Evolutionary conservation across 129 eudicot genomes (phyloP), one percentile per base, ranked within the genome.

Genomic region (Apium graveolens): DNA sequence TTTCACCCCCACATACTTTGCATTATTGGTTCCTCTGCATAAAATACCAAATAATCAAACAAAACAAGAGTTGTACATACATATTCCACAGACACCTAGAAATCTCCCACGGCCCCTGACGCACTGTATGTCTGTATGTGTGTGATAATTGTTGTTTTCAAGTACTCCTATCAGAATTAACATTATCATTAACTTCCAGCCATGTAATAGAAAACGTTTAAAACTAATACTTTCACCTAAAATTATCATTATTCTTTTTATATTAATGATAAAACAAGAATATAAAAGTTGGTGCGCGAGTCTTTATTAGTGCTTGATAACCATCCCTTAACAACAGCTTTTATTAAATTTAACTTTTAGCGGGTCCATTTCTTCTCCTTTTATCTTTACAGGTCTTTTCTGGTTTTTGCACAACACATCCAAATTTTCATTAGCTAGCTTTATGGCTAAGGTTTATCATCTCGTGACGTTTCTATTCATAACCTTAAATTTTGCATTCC

Each of bases 371-470:
- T 11, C 13, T 24, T 3, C 34, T 60, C n/a, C n/a, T n/a, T n/a
- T n/a, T 9, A 26, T 60, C 32, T 60, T 9, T n/a, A 60, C 0
- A n/a, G 16, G 32, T 60, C 68, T 3, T 60, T 60, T n/a, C 68
- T 60, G 32, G 12, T 10, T 60, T 32, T n/a, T 31, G 39, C 37
- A 29, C 72, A 14, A 13, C 0, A 66, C 41, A 66, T 3, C 72
- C 39, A 66, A 66, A 55, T 35, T 24, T 41, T 75, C 57, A 44
- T 42, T 48, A 51, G 62, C 45, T 39, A 53, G 72, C 11, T 49
- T 62, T 78, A 90, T 88, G 92, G 72, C 86, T 73, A 79, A 68
- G 29, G 79, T 76, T 35, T 66, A 31, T 39, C 80, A 34, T 44
- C 24, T 62, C 41, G 70, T 46, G 53, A 84, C 78, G 78, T 82